Base-by-base conservation (phyloP, 2,329 filamentous ascomycete genomes). In the Sporothrix brasiliensis region DNA sequence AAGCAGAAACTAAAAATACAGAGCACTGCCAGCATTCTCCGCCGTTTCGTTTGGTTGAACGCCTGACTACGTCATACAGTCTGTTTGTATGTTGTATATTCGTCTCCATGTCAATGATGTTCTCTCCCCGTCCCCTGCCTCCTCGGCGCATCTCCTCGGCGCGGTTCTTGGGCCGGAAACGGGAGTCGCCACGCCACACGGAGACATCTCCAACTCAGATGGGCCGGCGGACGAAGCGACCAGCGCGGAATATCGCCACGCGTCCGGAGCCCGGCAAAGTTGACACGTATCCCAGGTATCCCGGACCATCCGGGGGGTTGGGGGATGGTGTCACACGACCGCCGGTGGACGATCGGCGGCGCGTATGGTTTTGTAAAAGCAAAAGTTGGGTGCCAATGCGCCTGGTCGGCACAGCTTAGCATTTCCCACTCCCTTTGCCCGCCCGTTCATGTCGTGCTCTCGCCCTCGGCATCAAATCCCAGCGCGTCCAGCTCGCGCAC, bases 401-500 rank as follows among this genome's bases (percentile, higher is more conserved):
- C 11, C 58, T 16, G 3, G 1, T 27, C 44, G 24, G 27, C 44
- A 50, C 61, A 65, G 13, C 41, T 13, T 10, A 11, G 19, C 21
- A 4, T 54, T 54, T 4, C 3, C 61, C 11, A 30, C 27, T 30
- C 27, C 27, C 27, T 30, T 30, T 5, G 27, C 27, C 27, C 27
- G 27, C 19, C 39, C 19, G 39, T 50, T 70, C 69, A 70, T 54
- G 69, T 71, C 66, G 66, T 71, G 69, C 54, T 56, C 27, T 60
- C 63, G 41, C 54, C 67, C 90, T 96, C 91, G 0, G 87, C 81
- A 78, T 96, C 91, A 73, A 98, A 93, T 0, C 94, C 94, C 39
- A 99, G 84, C 2, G 87, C 86, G 76, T 96, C 92, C 70, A 99
- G 82, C 78, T 98, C 94, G 14, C 93, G 88, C 71, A 97, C 89